Conservation (phyloP, 192 early-diverging fungal species). For the Coemansia sp. region DNA sequence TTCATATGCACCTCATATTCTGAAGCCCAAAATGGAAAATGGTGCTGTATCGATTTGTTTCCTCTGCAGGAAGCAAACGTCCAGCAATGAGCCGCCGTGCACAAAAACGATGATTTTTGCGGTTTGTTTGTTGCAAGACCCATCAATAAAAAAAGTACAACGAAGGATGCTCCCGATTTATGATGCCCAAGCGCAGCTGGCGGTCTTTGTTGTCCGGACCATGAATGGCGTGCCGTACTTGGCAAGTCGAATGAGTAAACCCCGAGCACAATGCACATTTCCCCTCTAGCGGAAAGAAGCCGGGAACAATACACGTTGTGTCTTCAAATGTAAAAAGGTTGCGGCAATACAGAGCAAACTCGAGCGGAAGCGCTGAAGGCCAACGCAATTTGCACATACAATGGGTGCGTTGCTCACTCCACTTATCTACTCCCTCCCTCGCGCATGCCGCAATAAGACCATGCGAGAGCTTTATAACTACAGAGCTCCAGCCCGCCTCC, state of each 20-base stretch:
- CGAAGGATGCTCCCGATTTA: neutral
- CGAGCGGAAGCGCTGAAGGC: constrained; percentile 7
- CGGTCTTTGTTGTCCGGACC: neutral
- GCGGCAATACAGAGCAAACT: neutral
- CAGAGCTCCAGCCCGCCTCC: neutral
- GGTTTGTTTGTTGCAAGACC: neutral
- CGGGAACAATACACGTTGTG: neutral
- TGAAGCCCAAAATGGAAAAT: constrained; percentile 1
- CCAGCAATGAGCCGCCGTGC: neutral
- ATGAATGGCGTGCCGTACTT: neutral
- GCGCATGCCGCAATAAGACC: neutral
- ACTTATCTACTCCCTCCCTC: constrained; percentile 14
- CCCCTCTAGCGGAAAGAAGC: neutral
- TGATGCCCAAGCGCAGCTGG: neutral
- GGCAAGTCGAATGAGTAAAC: neutral
- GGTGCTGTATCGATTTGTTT: neutral
- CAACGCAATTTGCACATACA: constrained; percentile 3
- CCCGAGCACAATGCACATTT: neutral
- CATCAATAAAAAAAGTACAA: constrained; percentile 1
- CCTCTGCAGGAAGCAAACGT: neutral
- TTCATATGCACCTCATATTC: neutral
- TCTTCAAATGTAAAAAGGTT: neutral
- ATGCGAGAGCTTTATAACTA: neutral
- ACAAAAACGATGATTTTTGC: neutral
- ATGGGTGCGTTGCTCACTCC: constrained; percentile 20